Evolutionary conservation across 2,329 filamentous ascomycete genomes (phyloP), one percentile per base, ranked within the genome.

Genomic region (Geoglossum cookeanum): DNA sequence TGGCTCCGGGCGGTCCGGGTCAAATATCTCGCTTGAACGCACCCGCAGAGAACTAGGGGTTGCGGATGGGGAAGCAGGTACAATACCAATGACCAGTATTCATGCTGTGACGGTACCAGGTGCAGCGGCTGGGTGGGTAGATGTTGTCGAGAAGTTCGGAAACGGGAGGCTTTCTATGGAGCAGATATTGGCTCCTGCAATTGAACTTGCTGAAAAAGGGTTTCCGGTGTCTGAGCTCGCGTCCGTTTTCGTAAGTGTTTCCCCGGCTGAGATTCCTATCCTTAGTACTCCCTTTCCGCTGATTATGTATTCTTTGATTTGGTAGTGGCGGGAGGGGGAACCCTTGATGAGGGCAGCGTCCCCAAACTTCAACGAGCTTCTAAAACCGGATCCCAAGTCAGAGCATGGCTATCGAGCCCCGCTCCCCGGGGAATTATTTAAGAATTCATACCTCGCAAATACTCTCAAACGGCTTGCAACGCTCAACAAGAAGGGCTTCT

Each of bases 101-200:
- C 85, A 94, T 66, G 78, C 89, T 8, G 87, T 88, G 0, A 95
- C 90, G 1, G 83, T 92, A 0, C 92, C 92, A 0, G 92, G 92
- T 4, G 90, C 92, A 1, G 81, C 92, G 0, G 92, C 89, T 0
- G 92, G 91, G 0, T 98, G 92, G 92, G 83, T 87, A 29, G 92
- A 98, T 68, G 84, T 85, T 0, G 77, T 96, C 0, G 84, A 90
- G 69, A 81, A 80, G 57, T 95, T 97, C 65, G 92, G 92, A 15
- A 96, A 90, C 68, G 87, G 88, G 1, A 94, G 85, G 66, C 64
- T 97, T 13, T 80, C 75, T 7, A 63, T 97, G 71, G 78, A 80
- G 62, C 81, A 94, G 64, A 82, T 97, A 58, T 73, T 98, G 9
- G 77, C 74, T 4, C 91, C 92, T 0, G 92, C 89, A 0, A 90